A percentile compares a stretch with the other conserved stretches of the same genome.
These are phyloP conservation scores for Penicillium sp. DNA, from an alignment of 2,329 filamentous ascomycete genomes.

Conservation along the genomic window DNA sequence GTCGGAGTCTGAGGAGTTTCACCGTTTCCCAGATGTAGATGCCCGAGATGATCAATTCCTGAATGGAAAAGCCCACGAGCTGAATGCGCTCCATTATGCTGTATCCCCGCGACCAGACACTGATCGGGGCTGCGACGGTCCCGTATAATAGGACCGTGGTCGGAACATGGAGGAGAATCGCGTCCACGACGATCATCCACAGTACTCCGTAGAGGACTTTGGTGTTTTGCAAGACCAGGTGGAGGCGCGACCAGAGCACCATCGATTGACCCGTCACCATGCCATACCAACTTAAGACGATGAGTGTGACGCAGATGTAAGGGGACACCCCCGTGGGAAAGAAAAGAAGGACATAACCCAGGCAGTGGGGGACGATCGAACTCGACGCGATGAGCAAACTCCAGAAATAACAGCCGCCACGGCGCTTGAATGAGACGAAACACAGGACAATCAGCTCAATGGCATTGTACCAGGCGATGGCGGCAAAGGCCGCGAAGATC, in stretches of 20 bases:
- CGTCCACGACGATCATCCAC: constrained; percentile 50
- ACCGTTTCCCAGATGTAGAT: constrained; percentile 57
- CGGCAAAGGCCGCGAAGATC: constrained; percentile 27
- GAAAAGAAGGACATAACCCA: constrained; percentile 50
- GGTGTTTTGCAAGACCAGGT: constrained; percentile 46
- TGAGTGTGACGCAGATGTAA: constrained; percentile 42
- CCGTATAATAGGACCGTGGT: constrained; percentile 46
- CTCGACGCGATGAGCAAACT: constrained; percentile 47
- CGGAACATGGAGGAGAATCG: constrained; percentile 46
- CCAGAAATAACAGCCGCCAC: constrained; percentile 53
- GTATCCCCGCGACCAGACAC: constrained; percentile 38
- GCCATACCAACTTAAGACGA: constrained; percentile 45
- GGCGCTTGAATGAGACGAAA: constrained; percentile 50
- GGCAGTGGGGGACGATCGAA: constrained; percentile 45
- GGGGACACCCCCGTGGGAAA: constrained; percentile 37
- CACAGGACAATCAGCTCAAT: constrained; percentile 42
- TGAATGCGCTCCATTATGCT: constrained; percentile 56
- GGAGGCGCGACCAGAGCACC: constrained; percentile 52
- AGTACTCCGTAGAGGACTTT: constrained; percentile 42
- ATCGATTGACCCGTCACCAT: constrained; percentile 52
- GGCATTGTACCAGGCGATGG: constrained; percentile 31
- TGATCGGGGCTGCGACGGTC: constrained; percentile 26
- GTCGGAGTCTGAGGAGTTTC: constrained; percentile 29
- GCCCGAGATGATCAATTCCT: constrained; percentile 56
- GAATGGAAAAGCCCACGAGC: constrained; percentile 57